Base-by-base conservation (phyloP, 208 protist genomes). In the Phytomonas sp. region DNA sequence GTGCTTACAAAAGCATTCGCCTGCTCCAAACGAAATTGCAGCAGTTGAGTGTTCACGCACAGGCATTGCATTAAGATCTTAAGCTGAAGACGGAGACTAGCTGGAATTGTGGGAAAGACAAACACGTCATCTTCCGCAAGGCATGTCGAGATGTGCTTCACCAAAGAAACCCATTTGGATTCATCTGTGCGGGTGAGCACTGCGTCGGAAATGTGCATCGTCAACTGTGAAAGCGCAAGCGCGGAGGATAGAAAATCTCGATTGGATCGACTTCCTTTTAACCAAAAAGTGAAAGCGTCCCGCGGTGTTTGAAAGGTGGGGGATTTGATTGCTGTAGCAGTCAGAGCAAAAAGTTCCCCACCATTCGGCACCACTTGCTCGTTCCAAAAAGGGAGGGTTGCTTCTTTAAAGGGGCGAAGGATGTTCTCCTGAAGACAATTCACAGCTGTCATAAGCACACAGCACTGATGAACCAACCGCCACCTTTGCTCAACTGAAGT, bases 81-180 rank as follows among this genome's bases (percentile, higher is more conserved):
- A 26, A 94, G 68, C 19, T 71, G 62, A 4, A 32, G 33, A 5
- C 86, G 83, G 29, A 92, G 65, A 6, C 69, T 71, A 30, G 68
- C 52, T 8, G 86, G 82, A n/a, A 91, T 63, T 60, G 82, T 72
- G 11, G 84, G 79, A 70, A 94, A 88, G n/a, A 82, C 70, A 10
- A 74, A 62, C 31, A 52, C 69, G 63, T 87, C 80, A 67, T 91
- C 86, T 30, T 73, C 75, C 14, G 77, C 67, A 60, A 94, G 74
- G 2, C 78, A 78, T 10, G 72, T 36, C 29, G 60, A 67, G 31
- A 88, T 72, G 8, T 79, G 26, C 61, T 84, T 78, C 29, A 83
- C 71, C 26, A 56, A 56, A 5, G 45, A 56, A 56, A 23, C 45
- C 45, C 45, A 56, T 26, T 23, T 23, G 45, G 2, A 56, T 6